phyloP scores from a whole-genome alignment of 495 filamentous ascomycete species.

The Penicillium malachiteum region DNA sequence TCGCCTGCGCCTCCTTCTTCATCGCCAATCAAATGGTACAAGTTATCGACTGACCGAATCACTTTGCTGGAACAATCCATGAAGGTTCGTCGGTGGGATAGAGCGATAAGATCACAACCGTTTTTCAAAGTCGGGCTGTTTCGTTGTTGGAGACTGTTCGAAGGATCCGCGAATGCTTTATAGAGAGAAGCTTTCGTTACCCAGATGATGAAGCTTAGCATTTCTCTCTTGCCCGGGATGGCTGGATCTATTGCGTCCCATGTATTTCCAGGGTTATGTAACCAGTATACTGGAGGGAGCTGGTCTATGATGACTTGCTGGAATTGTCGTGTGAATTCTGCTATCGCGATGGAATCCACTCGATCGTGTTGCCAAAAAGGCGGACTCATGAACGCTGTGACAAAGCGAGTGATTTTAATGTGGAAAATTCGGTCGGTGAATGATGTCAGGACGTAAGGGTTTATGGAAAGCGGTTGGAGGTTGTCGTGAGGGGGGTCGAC shows the following conservation, averaged over 20 bases:
- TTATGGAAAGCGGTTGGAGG: constrained; percentile 4
- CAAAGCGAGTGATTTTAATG: constrained; percentile 16
- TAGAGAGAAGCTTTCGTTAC: constrained; percentile 14
- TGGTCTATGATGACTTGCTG: constrained; percentile 18
- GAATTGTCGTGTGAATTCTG: constrained; percentile 18
- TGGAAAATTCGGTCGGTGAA: constrained; percentile 20
- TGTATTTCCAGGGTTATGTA: constrained; percentile 13
- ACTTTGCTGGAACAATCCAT: constrained; percentile 14
- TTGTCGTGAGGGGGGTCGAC: constrained; percentile 17
- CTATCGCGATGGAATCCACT: constrained; percentile 6
- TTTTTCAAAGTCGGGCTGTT: constrained; percentile 2
- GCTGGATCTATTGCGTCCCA: constrained; percentile 13
- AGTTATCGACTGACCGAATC: constrained; percentile 7
- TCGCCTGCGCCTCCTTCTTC: constrained; percentile 7
- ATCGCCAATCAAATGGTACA: constrained; percentile 10
- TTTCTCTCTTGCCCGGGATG: constrained; percentile 13
- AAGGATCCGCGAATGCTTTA: constrained; percentile 18
- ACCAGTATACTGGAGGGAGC: constrained; percentile 11
- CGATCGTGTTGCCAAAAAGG: constrained; percentile 20
- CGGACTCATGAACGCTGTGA: constrained; percentile 21
- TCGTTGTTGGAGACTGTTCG: constrained; percentile 12
- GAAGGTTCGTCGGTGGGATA: constrained; percentile 16
- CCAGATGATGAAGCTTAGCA: constrained; percentile 14
- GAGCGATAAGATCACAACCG: constrained; percentile 12
- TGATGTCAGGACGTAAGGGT: constrained; percentile 14